A percentile compares a stretch with the other conserved stretches of the same genome.
phyloP scores from a whole-genome alignment of 768 basidiomycete species.

The Lactifluus volemus region DNA sequence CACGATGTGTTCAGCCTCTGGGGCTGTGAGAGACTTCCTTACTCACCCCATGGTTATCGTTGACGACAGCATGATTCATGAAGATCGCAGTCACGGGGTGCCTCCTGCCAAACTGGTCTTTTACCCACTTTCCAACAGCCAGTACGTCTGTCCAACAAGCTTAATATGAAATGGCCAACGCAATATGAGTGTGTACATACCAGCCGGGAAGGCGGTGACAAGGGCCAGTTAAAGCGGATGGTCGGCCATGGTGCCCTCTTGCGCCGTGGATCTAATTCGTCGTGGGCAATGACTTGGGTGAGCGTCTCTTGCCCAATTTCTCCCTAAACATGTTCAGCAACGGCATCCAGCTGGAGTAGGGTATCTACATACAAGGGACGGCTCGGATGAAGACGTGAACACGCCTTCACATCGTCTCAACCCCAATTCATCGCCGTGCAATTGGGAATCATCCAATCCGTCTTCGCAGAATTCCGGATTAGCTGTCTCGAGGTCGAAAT shows the following conservation, averaged over 20 bases:
- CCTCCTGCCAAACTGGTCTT: slow-evolving; percentile 43
- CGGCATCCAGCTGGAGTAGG: slow-evolving; percentile 2
- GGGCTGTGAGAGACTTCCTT: slow-evolving; percentile 10
- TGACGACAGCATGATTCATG: slow-evolving; percentile 66
- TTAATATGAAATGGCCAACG: slow-evolving; percentile 1
- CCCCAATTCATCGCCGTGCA: background rate
- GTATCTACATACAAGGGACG: slow-evolving; percentile 4
- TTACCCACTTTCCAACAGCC: slow-evolving; percentile 54
- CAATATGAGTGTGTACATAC: slow-evolving; percentile 30
- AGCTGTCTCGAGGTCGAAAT: background rate
- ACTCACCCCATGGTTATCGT: slow-evolving; percentile 40
- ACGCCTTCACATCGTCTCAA: background rate
- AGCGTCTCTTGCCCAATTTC: slow-evolving; percentile 63
- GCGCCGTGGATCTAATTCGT: slow-evolving; percentile 54
- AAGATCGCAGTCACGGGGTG: slow-evolving; percentile 56
- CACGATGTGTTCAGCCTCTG: slow-evolving; percentile 40
- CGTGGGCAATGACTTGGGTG: slow-evolving; percentile 63
- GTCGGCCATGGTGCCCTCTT: slow-evolving; percentile 29
- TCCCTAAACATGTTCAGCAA: slow-evolving; percentile 36
- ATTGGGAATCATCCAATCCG: background rate
- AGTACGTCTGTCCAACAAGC: slow-evolving; percentile 38
- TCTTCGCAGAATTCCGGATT: slow-evolving; percentile 5
- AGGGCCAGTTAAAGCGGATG: slow-evolving; percentile 22
- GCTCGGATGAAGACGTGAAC: background rate
- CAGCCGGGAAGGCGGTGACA: slow-evolving; percentile 45